Conservation (phyloP, 2,329 filamentous ascomycete species). For the Phoma herbarum region DNA sequence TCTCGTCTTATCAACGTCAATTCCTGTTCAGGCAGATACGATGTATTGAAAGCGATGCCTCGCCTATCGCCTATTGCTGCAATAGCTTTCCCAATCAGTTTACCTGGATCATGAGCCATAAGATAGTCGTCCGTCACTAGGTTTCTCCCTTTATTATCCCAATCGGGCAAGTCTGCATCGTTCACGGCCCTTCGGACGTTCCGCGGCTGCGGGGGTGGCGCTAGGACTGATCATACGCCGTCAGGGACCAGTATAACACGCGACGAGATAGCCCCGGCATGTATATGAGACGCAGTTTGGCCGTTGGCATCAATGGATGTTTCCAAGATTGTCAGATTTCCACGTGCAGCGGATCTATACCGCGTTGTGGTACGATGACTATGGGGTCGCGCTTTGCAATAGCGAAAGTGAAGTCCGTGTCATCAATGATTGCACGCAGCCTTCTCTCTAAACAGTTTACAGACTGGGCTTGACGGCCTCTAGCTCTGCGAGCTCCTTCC, state of each 20-base stretch:
- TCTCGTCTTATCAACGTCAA: not conserved
- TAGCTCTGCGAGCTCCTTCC: conserved; percentile 23
- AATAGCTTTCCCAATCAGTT: not conserved
- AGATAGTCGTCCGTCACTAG: not conserved
- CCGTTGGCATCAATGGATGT: not conserved
- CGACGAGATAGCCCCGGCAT: not conserved
- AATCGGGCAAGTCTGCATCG: not conserved
- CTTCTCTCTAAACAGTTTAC: not conserved
- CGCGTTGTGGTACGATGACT: not conserved
- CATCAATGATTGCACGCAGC: too few species aligned
- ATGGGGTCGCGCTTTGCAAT: too few species aligned
- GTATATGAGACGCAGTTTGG: not conserved
- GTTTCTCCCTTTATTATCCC: conserved; percentile 7
- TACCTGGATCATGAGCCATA: not conserved
- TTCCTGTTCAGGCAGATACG: not conserved
- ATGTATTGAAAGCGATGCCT: not conserved
- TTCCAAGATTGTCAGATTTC: not conserved
- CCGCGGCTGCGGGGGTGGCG: conserved; percentile 3
- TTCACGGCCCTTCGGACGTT: not conserved
- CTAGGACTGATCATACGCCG: conserved; percentile 7
- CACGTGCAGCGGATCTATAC: not conserved
- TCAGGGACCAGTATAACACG: not conserved
- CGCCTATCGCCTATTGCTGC: not conserved
- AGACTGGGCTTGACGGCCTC: not conserved
- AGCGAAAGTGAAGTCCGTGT: too few species aligned